Evolutionary conservation across 78 protist genomes (phyloP), one percentile per base, ranked within the genome.

Genomic region (Protostelium mycophagum): DNA sequence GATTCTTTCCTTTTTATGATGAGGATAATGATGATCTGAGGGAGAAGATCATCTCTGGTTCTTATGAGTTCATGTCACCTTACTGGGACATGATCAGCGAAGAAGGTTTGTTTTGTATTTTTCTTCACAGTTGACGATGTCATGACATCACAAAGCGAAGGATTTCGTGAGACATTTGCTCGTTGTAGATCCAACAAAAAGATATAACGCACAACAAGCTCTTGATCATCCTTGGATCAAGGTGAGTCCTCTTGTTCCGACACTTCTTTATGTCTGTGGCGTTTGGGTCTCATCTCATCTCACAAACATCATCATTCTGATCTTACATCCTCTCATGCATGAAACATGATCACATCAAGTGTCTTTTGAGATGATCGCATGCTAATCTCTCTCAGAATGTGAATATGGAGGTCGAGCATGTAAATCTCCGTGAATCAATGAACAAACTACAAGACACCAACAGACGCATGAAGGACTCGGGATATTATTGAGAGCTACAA

Each of bases 1-100:
- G 96, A 88, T 94, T 91, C 93, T 93, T 93, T 51, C 96, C 96
- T 16, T 94, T 94, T 88, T 94, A 94, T 23, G 96, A 93, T 0
- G 88, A 93, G 37, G 63, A 86, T 36, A 90, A 89, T 36, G 89
- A 87, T 37, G 90, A 91, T 5, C 73, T 94, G 90, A 91, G 90
- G 86, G 95, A 91, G 73, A 89, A 91, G 89, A 94, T 94, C 84
- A 83, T 89, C 31, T 88, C 89, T 0, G 96, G 92, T 36, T 88
- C 89, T 63, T 94, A 91, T 87, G 96, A 94, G 9, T 94, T 91
- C 94, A 91, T 92, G 36, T 91, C 88, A 39, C 94, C 92, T 38
- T 93, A 94, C 36, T 93, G 96, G 96, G 97, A 93, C 28, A 93
- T 25, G 73, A 51, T 51, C 90, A 38, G 95, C 90, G 35, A 92